phyloP scores from a whole-genome alignment of 2,329 filamentous ascomycete species.

The Apiospora marii region DNA sequence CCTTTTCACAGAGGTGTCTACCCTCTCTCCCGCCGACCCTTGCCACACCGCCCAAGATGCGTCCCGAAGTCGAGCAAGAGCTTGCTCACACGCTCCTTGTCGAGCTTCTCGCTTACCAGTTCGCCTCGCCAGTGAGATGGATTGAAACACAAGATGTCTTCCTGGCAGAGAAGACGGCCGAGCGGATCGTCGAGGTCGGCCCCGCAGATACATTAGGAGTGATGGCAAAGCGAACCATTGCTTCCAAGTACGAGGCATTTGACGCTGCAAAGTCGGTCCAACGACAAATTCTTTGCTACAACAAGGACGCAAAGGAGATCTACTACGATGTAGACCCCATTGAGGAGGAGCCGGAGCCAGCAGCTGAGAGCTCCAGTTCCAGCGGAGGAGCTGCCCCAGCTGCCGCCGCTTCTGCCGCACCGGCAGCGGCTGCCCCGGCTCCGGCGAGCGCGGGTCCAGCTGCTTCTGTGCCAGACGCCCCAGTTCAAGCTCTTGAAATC shows the following conservation, averaged over 20 bases:
- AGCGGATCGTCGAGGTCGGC: slow-evolving; percentile 97
- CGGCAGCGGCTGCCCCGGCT: slow-evolving; percentile 57
- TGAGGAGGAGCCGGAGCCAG: slow-evolving; percentile 82
- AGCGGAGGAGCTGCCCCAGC: slow-evolving; percentile 47
- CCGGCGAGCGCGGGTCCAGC: slow-evolving; percentile 80
- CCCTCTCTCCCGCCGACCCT: slow-evolving; percentile 28
- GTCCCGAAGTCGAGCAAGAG: slow-evolving; percentile 99
- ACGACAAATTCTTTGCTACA: slow-evolving; percentile 98
- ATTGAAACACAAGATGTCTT: slow-evolving; percentile 99
- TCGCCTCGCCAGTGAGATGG: slow-evolving; percentile 98
- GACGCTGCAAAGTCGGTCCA: slow-evolving; percentile 96
- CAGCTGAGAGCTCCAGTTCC: slow-evolving; percentile 48
- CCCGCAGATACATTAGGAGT: slow-evolving; percentile 95
- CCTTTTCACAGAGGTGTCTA: slow-evolving; percentile 24
- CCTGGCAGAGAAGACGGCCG: slow-evolving; percentile 92
- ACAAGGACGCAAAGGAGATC: slow-evolving; percentile 99
- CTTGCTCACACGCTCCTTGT: slow-evolving; percentile 97
- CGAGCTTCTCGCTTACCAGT: slow-evolving; percentile 98
- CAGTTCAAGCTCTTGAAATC: slow-evolving; percentile 88
- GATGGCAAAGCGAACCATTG: slow-evolving; percentile 95
- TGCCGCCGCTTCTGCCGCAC: slow-evolving; percentile 57
- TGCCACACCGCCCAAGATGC: slow-evolving; percentile 68
- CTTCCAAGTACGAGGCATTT: slow-evolving; percentile 98
- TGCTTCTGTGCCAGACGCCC: slow-evolving; percentile 83
- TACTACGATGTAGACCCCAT: slow-evolving; percentile 98